Evolutionary conservation across 495 filamentous ascomycete species (phyloP).

Genomic region (Umbilicaria muhlenbergii): DNA sequence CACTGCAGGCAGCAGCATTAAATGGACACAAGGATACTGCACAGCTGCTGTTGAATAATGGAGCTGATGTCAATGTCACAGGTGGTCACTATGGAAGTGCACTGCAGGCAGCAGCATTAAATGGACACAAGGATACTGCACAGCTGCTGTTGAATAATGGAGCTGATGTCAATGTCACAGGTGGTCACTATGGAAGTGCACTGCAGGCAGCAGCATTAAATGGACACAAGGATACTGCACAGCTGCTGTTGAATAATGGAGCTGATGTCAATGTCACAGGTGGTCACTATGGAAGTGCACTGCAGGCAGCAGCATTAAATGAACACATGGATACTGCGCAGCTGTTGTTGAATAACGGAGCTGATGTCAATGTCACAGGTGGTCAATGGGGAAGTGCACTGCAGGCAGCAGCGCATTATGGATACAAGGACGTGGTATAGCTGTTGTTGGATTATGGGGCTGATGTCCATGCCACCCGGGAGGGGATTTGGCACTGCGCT

Average conservation of each 20-base stretch:
- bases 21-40: background rate
- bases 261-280: conserved; percentile 11
- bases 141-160: conserved; percentile 13
- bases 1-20: background rate
- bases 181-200: conserved; percentile 9
- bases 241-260: conserved; percentile 10
- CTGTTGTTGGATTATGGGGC: background rate
- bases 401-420: background rate
- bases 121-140: conserved; percentile 9
- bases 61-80: conserved; percentile 3
- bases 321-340: background rate
- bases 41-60: background rate
- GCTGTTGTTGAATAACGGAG: background rate
- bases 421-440: background rate
- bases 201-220: conserved; percentile 8
- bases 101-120: conserved; percentile 9
- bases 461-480: background rate
- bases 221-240: conserved; percentile 8
- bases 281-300: conserved; percentile 6
- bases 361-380: conserved; percentile 4
- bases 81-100: conserved; percentile 7
- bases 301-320: conserved; percentile 6
- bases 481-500: conserved; percentile 5
- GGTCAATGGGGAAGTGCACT: conserved; percentile 6
- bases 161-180: conserved; percentile 11